These are phyloP conservation scores for Fragilaria crotonensis DNA, from an alignment of 108 stramenopile genomes.

Conservation along the genomic window DNA sequence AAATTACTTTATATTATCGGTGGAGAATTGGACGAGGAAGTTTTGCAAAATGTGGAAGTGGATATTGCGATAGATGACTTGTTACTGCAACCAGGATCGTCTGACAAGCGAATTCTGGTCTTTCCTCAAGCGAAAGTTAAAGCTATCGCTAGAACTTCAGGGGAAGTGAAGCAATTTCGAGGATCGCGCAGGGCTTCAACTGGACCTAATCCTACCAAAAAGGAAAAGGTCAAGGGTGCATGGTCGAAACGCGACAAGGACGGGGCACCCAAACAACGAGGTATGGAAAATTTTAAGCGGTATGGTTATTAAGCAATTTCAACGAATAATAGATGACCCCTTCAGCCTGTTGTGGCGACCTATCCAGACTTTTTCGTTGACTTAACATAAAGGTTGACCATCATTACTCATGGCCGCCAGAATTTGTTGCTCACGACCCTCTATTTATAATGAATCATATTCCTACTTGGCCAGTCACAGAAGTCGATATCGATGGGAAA, in stretches of 20 bases:
- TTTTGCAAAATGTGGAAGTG: slow-evolving; percentile 22
- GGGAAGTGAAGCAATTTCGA: slow-evolving; percentile 24
- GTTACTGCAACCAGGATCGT: slow-evolving; percentile 29
- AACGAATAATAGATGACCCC: too few species aligned
- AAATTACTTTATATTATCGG: slow-evolving; percentile 74
- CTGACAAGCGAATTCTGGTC: slow-evolving; percentile 68
- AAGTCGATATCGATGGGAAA: too few species aligned
- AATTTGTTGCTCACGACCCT: too few species aligned
- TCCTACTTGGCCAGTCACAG: too few species aligned
- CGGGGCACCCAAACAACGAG: slow-evolving; percentile 48
- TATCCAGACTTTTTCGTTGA: too few species aligned
- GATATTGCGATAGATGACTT: slow-evolving; percentile 45
- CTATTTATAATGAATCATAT: too few species aligned
- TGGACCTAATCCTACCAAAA: slow-evolving; percentile 17
- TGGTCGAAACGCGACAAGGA: slow-evolving; percentile 43
- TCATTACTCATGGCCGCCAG: too few species aligned
- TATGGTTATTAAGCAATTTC: slow-evolving; percentile 28
- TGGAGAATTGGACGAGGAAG: slow-evolving; percentile 54
- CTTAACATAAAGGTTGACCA: too few species aligned
- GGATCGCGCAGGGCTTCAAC: slow-evolving; percentile 10
- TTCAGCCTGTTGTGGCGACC: too few species aligned
- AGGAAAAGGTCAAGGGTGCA: slow-evolving; percentile 37
- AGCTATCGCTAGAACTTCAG: slow-evolving; percentile 47
- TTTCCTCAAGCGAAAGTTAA: slow-evolving; percentile 35
- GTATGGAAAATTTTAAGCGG: slow-evolving; percentile 69